phyloP scores from a whole-genome alignment of 192 early-diverging fungal species.

The Funneliformis geosporum region DNA sequence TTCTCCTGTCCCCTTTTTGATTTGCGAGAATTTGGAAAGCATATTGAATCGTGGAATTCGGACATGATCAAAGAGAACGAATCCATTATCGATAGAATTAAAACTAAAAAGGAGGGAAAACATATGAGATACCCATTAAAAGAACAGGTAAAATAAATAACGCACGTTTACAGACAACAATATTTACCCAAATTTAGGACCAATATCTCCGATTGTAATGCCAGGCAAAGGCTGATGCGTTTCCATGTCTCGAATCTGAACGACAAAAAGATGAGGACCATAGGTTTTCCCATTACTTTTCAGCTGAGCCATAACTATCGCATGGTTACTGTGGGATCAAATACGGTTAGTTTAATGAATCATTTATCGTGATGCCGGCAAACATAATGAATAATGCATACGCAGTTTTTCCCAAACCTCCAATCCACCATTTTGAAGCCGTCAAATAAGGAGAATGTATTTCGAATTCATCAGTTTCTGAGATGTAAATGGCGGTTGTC shows the following conservation, averaged over 20 bases:
- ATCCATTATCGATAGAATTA: slow-evolving; percentile 86
- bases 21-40: slow-evolving; percentile 71
- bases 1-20: slow-evolving; percentile 64
- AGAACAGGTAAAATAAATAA: not conserved
- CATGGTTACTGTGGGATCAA: slow-evolving; percentile 55
- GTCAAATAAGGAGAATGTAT: slow-evolving; percentile 78
- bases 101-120: slow-evolving; percentile 42
- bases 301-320: slow-evolving; percentile 83
- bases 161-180: no score
- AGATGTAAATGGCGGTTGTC: slow-evolving; percentile 81
- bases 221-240: slow-evolving; percentile 73
- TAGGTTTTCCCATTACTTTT: slow-evolving; percentile 72
- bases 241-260: slow-evolving; percentile 75
- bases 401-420: slow-evolving; percentile 74
- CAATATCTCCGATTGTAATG: slow-evolving; percentile 83
- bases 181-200: slow-evolving; percentile 71
- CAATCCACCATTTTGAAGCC: slow-evolving; percentile 87
- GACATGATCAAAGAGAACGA: slow-evolving; percentile 78
- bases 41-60: slow-evolving; percentile 79
- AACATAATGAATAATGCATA: not conserved
- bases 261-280: slow-evolving; percentile 78
- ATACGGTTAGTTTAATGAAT: not conserved
- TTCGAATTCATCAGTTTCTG: slow-evolving; percentile 85
- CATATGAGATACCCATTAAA: no score
- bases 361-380: not conserved